Evolutionary conservation across 768 basidiomycete species (phyloP), one percentile per base, ranked within the genome.

Genomic region (Auricularia heimuer): DNA sequence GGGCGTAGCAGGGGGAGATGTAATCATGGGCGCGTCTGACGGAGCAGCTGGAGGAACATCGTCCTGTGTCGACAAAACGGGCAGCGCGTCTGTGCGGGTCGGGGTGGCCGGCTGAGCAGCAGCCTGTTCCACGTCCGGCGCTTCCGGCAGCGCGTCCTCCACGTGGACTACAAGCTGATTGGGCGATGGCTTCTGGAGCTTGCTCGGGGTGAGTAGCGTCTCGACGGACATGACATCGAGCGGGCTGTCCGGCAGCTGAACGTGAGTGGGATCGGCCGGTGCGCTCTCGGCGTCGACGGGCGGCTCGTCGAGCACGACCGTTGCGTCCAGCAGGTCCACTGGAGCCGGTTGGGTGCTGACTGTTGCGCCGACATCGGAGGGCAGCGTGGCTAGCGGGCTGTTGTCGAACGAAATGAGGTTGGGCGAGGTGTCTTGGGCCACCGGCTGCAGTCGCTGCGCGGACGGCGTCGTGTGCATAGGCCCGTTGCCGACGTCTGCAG

Each of bases 371-470:
- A 16, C 47, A 51, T 51, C 6, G 47, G 11, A 8, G 47, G 14
- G 14, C 47, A 18, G 6, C 6, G 47, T 4, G 6, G 47, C 11
- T 3, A 51, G 18, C 1, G 14, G 21, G 47, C 21, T 21, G 47
- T 51, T 77, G 69, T 82, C 81, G 63, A 82, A 76, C 42, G 75
- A 76, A 39, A 79, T 77, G 42, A 78, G 75, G 67, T 75, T 77
- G 12, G 65, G 72, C 63, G 71, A 70, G 3, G 69, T 68, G 36
- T 37, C 64, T 44, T 68, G 68, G 18, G 67, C 21, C 11, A 16
- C 21, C 16, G 47, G 11, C 18, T 18, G 47, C 10, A 18, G 51
- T 24, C 37, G 64, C 65, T 69, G 29, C 69, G 67, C 2, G 66
- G 68, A 65, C 51, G 70, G 63, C 42, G 69, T 65, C 21, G 68